These are phyloP conservation scores for Cercospora janseana DNA, from an alignment of 2,329 filamentous ascomycete species.

Conservation along the genomic window DNA sequence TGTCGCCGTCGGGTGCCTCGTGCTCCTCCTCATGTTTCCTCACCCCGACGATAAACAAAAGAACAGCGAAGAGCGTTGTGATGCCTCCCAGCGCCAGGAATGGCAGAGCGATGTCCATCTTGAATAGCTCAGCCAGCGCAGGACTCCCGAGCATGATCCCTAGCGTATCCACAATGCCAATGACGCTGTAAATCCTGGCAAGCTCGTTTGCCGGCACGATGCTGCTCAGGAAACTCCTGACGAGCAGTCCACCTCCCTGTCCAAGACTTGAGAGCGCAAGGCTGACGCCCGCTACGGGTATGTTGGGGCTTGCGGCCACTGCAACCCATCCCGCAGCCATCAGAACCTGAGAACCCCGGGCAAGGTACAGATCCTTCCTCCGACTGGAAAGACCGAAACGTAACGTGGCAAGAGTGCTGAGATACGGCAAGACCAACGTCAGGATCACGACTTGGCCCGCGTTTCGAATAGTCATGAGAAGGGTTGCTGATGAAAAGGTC, in stretches of 20 bases:
- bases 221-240: slow-evolving; percentile 53
- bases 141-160: slow-evolving; percentile 52
- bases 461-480: slow-evolving; percentile 36
- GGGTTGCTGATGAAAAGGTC: slow-evolving; percentile 41
- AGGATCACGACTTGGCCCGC: slow-evolving; percentile 34
- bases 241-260: slow-evolving; percentile 44
- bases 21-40: slow-evolving; percentile 40
- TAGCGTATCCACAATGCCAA: slow-evolving; percentile 52
- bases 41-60: slow-evolving; percentile 25
- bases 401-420: slow-evolving; percentile 28
- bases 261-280: slow-evolving; percentile 51
- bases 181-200: slow-evolving; percentile 54
- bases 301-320: slow-evolving; percentile 35
- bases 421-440: slow-evolving; percentile 34
- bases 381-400: slow-evolving; percentile 27
- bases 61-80: slow-evolving; percentile 25
- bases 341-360: slow-evolving; percentile 32
- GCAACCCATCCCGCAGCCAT: slow-evolving; percentile 32
- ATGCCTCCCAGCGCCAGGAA: slow-evolving; percentile 44
- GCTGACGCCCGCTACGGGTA: slow-evolving; percentile 34
- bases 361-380: slow-evolving; percentile 36
- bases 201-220: slow-evolving; percentile 56
- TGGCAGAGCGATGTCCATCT: slow-evolving; percentile 53
- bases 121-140: slow-evolving; percentile 49
- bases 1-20: no score